Base-by-base conservation (phyloP, 441 rosid species). In the Geranium incanum region DNA sequence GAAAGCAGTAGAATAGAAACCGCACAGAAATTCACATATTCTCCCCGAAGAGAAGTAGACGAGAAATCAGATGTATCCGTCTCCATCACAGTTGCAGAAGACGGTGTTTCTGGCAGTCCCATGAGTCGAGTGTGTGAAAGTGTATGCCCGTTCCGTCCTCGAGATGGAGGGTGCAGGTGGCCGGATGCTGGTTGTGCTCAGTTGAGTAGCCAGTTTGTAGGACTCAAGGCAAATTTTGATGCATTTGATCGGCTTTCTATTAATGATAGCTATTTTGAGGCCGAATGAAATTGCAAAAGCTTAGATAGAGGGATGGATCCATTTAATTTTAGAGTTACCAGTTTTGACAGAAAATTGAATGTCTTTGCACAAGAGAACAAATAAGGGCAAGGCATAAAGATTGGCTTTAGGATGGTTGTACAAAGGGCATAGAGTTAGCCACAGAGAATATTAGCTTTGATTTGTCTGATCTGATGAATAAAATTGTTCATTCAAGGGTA, bases 101-200 rank as follows among this genome's bases (percentile, higher is more conserved):
- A 92, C 72, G 87, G 85, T 69, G 75, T 59, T 73, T 76, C 89
- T 7, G 48, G 78, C 69, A 83, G 78, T 74, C 76, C 86, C 19
- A 36, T 80, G 6, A 66, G 79, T 67, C 76, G 79, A 21, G 82
- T 84, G 19, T 95, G 99, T 75, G 95, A 89, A 80, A 79, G 84
- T 36, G 67, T 92, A 75, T 92, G 99, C 74, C 98, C 98, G 0
- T 71, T 86, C 72, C 88, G 93, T 60, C 70, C 91, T 67, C 82
- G 79, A 9, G 92, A 92, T 43, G 96, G 96, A 77, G 86, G 87
- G 76, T 95, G 99, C 75, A 78, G 82, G 65, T 95, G 99, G 99
- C 95, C 99, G 5, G 96, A 90, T 68, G 87, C 90, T 0, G 91
- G 87, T 21, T 95, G 99, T 81, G 96, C 95, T 68, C 98, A 87